Evolutionary conservation across 1,284 basidiomycete species (phyloP).

Genomic region (Fomitopsis betulina): DNA sequence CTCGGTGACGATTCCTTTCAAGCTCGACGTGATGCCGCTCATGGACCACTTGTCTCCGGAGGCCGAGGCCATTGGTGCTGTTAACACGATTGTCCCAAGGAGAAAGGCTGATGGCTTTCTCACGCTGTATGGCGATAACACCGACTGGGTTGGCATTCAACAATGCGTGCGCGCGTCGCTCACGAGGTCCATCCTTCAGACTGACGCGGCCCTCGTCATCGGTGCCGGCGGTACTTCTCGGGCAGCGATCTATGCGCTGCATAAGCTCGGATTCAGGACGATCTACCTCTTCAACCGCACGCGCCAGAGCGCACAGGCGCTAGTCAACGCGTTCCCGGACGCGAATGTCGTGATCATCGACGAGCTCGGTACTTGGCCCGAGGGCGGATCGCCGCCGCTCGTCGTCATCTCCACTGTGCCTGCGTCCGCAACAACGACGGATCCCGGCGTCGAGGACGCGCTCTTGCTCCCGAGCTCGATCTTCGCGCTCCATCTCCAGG

Average conservation of each 20-base stretch:
- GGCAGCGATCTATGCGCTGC: constrained; percentile 87
- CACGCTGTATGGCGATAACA: constrained; percentile 83
- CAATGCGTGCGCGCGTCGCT: constrained; percentile 47
- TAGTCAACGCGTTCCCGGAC: constrained; percentile 66
- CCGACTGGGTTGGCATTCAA: constrained; percentile 87
- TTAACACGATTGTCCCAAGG: constrained; percentile 83
- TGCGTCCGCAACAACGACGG: constrained; percentile 58
- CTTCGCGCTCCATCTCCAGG: constrained; percentile 40
- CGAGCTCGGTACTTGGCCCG: constrained; percentile 51
- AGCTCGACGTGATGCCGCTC: constrained; percentile 80
- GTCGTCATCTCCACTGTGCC: constrained; percentile 88
- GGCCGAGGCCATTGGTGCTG: constrained; percentile 83
- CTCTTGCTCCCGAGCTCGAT: constrained; percentile 56
- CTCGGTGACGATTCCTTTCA: constrained; percentile 93
- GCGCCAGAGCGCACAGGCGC: constrained; percentile 59
- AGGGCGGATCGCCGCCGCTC: constrained; percentile 43
- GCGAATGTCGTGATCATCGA: constrained; percentile 61
- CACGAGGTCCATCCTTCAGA: constrained; percentile 27
- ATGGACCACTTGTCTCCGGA: constrained; percentile 76
- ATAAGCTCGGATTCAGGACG: constrained; percentile 58
- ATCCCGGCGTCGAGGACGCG: constrained; percentile 30
- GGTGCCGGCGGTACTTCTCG: constrained; percentile 92
- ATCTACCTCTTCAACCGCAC: constrained; percentile 91
- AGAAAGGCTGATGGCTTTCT: constrained; percentile 39
- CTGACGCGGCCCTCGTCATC: constrained; percentile 69